Conservation (phyloP, 106 monocot species). For the Allium cepa region DNA sequence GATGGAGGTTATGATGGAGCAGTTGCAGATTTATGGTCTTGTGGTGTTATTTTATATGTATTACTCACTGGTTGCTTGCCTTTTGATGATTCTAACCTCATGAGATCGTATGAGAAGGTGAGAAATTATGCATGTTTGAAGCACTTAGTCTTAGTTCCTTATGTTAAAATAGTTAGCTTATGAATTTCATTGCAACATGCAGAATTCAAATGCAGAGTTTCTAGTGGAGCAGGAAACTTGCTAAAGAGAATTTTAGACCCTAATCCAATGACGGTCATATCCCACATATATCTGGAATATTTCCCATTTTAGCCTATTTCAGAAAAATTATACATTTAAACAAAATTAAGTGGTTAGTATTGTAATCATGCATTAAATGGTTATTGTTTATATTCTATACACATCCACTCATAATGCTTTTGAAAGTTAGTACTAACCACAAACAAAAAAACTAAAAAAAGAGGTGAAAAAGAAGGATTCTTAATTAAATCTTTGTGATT, state of each 20-base stretch:
- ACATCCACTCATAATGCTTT: too few relatives aligned
- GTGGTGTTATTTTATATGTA: constrained; percentile 81
- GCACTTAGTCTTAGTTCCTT: not conserved
- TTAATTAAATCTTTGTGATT: too few relatives aligned
- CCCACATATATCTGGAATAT: not conserved
- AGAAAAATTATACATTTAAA: not conserved
- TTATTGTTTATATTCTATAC: too few relatives aligned
- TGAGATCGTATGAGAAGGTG: constrained; percentile 75
- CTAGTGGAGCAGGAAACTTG: constrained; percentile 56
- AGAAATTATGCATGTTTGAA: not conserved
- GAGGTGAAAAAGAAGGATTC: too few relatives aligned
- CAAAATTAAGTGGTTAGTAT: too few relatives aligned
- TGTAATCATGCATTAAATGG: too few relatives aligned
- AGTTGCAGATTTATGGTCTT: constrained; percentile 87
- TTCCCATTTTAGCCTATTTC: not conserved
- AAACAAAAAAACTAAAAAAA: too few relatives aligned
- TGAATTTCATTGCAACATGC: constrained; percentile 11
- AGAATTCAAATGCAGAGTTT: constrained; percentile 80
- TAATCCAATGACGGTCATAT: constrained; percentile 62
- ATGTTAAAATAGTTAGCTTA: not conserved
- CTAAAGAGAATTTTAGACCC: constrained; percentile 75
- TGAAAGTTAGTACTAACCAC: too few relatives aligned
- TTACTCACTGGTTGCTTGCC: constrained; percentile 91
- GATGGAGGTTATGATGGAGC: constrained; percentile 88
- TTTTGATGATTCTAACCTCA: constrained; percentile 84